Percentiles rank a stretch among this genome's conserved stretches.
Evolutionary conservation across 208 protist species (phyloP).

Genomic region (Phytomonas sp.): DNA sequence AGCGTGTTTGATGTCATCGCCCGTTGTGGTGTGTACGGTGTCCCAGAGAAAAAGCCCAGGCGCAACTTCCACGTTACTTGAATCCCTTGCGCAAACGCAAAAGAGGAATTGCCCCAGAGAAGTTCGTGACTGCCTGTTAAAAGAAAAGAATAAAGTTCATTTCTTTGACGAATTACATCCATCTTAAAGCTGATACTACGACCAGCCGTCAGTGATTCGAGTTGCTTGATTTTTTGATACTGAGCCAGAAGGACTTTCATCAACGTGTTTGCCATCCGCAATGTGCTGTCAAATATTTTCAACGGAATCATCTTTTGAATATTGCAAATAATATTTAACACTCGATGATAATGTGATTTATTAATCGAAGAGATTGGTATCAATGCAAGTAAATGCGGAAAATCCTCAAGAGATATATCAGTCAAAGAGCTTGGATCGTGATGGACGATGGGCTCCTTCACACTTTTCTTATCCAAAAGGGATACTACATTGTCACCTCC

Average conservation of each 20-base stretch:
- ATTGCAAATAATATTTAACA: neutral
- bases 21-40: neutral
- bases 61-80: neutral
- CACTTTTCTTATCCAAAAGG: neutral
- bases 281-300: neutral
- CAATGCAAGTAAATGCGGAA: neutral
- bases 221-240: neutral
- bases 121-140: neutral
- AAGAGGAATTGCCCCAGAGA: neutral
- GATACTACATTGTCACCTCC: neutral
- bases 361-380: neutral
- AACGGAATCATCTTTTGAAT: neutral
- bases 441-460: neutral
- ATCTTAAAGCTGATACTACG: neutral
- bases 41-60: neutral
- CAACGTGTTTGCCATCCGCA: conserved; percentile 1
- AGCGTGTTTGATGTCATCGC: neutral
- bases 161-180: neutral
- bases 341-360: neutral
- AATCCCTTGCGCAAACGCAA: neutral
- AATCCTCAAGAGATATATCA: neutral
- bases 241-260: neutral
- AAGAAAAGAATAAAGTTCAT: neutral
- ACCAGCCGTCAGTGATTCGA: neutral
- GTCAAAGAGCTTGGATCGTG: neutral